phyloP scores from a whole-genome alignment of 805 yeast genomes.

The Starmerella apicola region DNA sequence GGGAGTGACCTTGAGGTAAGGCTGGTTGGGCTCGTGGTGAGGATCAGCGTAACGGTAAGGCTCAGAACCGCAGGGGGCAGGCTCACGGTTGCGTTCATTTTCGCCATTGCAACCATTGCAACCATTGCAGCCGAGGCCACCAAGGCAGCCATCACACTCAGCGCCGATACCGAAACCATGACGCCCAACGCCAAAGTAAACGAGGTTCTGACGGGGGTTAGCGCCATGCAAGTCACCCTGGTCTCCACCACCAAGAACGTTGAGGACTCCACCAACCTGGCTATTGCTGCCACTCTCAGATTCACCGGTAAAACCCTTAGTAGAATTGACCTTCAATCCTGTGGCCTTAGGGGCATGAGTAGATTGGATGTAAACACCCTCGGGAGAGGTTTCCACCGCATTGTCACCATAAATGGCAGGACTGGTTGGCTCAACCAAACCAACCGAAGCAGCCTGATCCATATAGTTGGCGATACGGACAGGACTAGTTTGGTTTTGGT shows the following conservation, averaged over 20 bases:
- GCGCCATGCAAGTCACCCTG: constrained; percentile 16
- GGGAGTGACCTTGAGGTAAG: constrained; percentile 15
- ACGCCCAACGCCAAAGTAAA: constrained; percentile 11
- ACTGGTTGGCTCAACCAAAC: constrained; percentile 9
- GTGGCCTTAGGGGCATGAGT: neutral
- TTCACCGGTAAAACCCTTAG: no score
- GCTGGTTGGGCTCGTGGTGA: neutral
- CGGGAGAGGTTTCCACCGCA: constrained; percentile 1
- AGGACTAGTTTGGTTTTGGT: no score
- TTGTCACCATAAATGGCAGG: neutral
- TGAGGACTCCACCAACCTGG: neutral
- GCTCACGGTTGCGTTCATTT: neutral
- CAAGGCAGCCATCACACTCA: constrained; percentile 1
- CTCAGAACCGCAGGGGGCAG: neutral
- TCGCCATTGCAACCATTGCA: neutral
- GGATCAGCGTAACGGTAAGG: neutral
- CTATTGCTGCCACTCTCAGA: neutral
- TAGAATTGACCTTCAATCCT: neutral
- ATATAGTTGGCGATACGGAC: no score
- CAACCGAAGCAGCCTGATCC: constrained; percentile 1
- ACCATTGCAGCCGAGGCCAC: neutral
- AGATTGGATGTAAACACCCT: no score
- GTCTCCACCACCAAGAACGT: constrained; percentile 2
- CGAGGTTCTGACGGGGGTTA: constrained; percentile 12
- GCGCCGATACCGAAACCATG: constrained; percentile 8